Conservation (phyloP, 2,329 filamentous ascomycete genomes). For the Aureobasidium sp. region DNA sequence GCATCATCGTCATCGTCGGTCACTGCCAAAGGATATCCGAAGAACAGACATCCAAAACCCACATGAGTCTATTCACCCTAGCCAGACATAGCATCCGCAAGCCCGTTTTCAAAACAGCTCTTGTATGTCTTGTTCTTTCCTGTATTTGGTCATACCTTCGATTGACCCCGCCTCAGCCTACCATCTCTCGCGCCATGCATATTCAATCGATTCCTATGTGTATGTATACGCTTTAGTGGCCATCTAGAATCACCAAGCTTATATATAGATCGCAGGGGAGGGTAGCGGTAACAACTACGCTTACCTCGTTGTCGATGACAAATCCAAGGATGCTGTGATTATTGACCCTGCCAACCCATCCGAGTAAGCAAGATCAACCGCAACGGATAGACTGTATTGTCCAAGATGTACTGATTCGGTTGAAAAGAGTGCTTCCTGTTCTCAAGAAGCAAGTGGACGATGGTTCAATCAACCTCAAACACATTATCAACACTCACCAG, state of each 20-base stretch:
- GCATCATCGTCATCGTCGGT: too few relatives aligned
- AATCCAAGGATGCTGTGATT: conserved; percentile 49
- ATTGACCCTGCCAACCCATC: conserved; percentile 74
- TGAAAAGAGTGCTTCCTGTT: conserved; percentile 50
- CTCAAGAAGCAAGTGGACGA: conserved; percentile 66
- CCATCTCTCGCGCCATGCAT: conserved; percentile 55
- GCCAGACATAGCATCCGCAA: too few relatives aligned
- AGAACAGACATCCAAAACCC: too few relatives aligned
- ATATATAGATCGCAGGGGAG: conserved; percentile 52
- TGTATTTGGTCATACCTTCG: conserved; percentile 2
- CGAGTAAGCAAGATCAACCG: conserved; percentile 50
- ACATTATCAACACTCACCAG: conserved; percentile 97
- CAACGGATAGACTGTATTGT: too few relatives aligned
- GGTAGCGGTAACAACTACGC: conserved; percentile 77
- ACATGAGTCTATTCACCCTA: too few relatives aligned
- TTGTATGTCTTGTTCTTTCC: conserved; percentile 10
- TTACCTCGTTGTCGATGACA: conserved; percentile 52
- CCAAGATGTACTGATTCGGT: not conserved
- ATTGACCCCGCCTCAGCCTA: conserved; percentile 16
- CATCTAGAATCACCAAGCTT: not conserved
- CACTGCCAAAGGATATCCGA: too few relatives aligned
- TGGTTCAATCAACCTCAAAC: conserved; percentile 72
- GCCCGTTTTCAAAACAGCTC: not conserved
- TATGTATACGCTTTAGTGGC: conserved; percentile 40
- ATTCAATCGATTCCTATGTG: conserved; percentile 86